These are phyloP conservation scores for Phytophthora vignae DNA, from an alignment of 352 stramenopile genomes.

Conservation along the genomic window DNA sequence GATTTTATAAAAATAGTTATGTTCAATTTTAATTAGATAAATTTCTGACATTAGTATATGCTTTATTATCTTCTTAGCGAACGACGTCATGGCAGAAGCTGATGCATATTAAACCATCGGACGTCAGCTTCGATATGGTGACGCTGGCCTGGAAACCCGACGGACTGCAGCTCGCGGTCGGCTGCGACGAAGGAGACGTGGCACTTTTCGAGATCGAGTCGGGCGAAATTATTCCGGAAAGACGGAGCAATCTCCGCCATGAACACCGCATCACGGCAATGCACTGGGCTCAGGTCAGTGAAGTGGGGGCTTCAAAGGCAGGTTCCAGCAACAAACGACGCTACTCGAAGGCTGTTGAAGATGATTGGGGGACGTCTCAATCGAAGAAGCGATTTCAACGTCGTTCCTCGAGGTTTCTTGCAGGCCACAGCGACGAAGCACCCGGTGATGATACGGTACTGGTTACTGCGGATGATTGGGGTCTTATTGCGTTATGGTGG, in stretches of 20 bases:
- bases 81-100: constrained; percentile 82
- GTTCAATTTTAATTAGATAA: not conserved
- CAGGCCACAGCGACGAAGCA: not conserved
- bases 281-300: constrained; percentile 49
- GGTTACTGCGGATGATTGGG: constrained; percentile 51
- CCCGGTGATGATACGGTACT: constrained; percentile 45
- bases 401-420: constrained; percentile 47
- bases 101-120: constrained; percentile 71
- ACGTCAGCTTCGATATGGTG: constrained; percentile 64
- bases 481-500: constrained; percentile 69
- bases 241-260: constrained; percentile 50
- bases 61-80: constrained; percentile 42
- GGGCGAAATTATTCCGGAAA: constrained; percentile 39
- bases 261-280: constrained; percentile 58
- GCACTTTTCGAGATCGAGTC: constrained; percentile 76
- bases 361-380: constrained; percentile 16
- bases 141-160: constrained; percentile 72
- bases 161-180: constrained; percentile 69
- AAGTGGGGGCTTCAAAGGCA: not conserved
- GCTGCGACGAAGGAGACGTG: constrained; percentile 73
- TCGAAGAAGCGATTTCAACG: constrained; percentile 40
- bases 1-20: not conserved
- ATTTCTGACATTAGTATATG: constrained; percentile 1
- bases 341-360: not conserved
- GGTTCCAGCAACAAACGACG: constrained; percentile 13